Conservation (phyloP, 768 basidiomycete genomes). For the Phylloporus rhodoxanthus region DNA sequence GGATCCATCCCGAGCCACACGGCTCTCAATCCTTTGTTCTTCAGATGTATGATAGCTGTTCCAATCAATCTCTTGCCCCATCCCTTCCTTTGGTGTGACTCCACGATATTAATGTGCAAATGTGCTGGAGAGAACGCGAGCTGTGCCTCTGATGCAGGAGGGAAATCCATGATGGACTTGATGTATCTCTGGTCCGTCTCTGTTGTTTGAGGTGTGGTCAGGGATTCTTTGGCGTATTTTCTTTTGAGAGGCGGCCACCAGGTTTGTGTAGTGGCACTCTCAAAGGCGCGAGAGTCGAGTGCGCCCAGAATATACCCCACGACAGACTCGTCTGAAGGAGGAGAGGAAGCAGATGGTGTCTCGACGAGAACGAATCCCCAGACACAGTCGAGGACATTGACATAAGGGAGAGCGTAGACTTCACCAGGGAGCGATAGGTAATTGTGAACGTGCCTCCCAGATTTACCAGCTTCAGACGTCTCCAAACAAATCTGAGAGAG, state of each 20-base stretch:
- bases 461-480: constrained; percentile 65
- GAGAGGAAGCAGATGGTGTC: constrained; percentile 19
- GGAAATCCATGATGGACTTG: constrained; percentile 30
- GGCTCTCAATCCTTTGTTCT: constrained; percentile 38
- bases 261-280: constrained; percentile 43
- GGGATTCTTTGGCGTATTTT: constrained; percentile 40
- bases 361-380: constrained; percentile 74
- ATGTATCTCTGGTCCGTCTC: constrained; percentile 30
- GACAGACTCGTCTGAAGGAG: constrained; percentile 34
- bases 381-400: constrained; percentile 51
- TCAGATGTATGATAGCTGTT: constrained; percentile 49
- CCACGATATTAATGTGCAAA: constrained; percentile 68
- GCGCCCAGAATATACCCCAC: constrained; percentile 73
- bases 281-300: constrained; percentile 60
- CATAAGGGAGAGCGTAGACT: constrained; percentile 71
- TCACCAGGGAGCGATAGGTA: constrained; percentile 63
- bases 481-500: constrained; percentile 70
- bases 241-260: constrained; percentile 65
- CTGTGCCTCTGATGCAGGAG: constrained; percentile 44
- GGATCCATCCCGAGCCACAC: constrained; percentile 70
- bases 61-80: constrained; percentile 65
- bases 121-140: constrained; percentile 67
- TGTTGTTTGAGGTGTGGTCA: constrained; percentile 14
- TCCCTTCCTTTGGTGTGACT: constrained; percentile 59
- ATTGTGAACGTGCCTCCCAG: constrained; percentile 57